A percentile compares a stretch with the other conserved stretches of the same genome.
These are phyloP conservation scores for Eucalyptus curtisii DNA, from an alignment of 345 rosid species.

Conservation along the genomic window DNA sequence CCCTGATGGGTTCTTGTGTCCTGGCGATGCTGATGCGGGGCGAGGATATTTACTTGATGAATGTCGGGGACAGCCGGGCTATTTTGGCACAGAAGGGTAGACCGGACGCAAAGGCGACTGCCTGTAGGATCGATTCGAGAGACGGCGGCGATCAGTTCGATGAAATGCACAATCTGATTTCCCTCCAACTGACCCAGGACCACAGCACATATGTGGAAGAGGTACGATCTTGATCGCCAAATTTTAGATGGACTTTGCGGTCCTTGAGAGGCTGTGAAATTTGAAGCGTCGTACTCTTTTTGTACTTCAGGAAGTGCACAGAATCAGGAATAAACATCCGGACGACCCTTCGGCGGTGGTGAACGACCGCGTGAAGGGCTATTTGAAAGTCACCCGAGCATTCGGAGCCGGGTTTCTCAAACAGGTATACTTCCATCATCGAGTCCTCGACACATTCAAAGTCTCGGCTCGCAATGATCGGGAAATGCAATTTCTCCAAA, in stretches of 20 bases:
- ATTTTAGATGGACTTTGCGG: neutral
- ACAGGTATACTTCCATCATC: constrained; percentile 32
- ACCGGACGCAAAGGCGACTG: constrained; percentile 7
- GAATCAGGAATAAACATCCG: constrained; percentile 74
- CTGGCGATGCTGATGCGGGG: constrained; percentile 86
- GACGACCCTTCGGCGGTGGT: constrained; percentile 59
- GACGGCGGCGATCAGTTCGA: constrained; percentile 20
- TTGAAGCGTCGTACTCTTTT: neutral
- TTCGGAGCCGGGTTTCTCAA: constrained; percentile 95
- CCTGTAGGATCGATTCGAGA: neutral
- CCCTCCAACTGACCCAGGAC: constrained; percentile 78
- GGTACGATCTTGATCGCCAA: constrained; percentile 15
- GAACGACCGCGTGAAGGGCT: constrained; percentile 90
- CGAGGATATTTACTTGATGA: constrained; percentile 87
- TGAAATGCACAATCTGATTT: constrained; percentile 18
- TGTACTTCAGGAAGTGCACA: constrained; percentile 54
- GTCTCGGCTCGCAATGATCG: neutral
- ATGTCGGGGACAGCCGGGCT: constrained; percentile 89
- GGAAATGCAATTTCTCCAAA: neutral
- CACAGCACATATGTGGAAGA: constrained; percentile 75
- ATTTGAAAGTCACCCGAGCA: constrained; percentile 88
- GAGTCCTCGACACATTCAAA: neutral
- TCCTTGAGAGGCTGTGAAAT: neutral
- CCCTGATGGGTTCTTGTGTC: constrained; percentile 96
- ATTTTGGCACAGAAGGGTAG: constrained; percentile 44